These are phyloP conservation scores for Rhynchospora breviuscula DNA, from an alignment of 176 grass and related monocot species.

Conservation along the genomic window DNA sequence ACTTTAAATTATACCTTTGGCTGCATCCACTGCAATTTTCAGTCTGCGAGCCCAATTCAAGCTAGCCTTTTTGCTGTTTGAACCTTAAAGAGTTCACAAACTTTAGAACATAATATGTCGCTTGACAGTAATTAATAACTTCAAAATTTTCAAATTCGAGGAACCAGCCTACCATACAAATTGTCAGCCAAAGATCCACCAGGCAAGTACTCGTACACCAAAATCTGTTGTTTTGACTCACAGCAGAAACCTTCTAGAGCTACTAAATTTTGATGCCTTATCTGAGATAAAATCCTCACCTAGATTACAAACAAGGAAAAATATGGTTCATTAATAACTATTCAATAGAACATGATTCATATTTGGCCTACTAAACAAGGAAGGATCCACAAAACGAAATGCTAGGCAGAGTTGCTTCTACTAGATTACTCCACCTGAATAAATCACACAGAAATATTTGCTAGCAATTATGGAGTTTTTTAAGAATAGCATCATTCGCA, in stretches of 20 bases:
- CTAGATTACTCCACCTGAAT: not conserved
- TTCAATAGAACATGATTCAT: not conserved
- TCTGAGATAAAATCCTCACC: conserved; percentile 36
- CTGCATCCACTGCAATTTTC: conserved; percentile 41
- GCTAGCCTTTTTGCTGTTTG: conserved; percentile 37
- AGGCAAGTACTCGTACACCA: conserved; percentile 33
- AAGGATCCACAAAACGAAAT: not conserved
- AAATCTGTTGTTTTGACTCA: conserved; percentile 34
- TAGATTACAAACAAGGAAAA: conserved; percentile 8
- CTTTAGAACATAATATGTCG: not conserved
- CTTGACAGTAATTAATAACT: not conserved
- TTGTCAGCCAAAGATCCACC: conserved; percentile 37
- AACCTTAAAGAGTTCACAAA: conserved; percentile 22
- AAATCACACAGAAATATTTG: not conserved
- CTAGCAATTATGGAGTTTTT: not conserved
- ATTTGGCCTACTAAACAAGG: not conserved
- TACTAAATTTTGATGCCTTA: conserved; percentile 37
- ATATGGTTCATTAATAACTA: not conserved
- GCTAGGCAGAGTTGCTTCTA: not conserved
- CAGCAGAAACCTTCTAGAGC: conserved; percentile 38
- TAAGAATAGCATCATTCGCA: not conserved
- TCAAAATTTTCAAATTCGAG: not conserved
- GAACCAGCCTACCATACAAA: conserved; percentile 36
- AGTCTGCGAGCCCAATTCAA: conserved; percentile 38
- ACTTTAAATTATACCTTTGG: conserved; percentile 26